Base-by-base conservation (phyloP, 163 green algal species). In the Scenedesmus sp. region DNA sequence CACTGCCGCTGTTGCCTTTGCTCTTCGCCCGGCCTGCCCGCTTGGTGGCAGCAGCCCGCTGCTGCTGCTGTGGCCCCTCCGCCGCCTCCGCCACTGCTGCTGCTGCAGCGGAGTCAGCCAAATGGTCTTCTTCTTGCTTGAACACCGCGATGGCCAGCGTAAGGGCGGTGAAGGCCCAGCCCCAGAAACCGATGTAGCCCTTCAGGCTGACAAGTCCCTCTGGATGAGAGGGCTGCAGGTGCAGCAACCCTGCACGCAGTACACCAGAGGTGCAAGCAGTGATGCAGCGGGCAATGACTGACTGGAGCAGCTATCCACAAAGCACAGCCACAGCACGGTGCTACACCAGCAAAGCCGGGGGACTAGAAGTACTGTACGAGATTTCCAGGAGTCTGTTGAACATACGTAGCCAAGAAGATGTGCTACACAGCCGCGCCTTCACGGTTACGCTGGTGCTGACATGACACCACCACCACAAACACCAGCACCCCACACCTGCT, bases 131-230 rank as follows among this genome's bases (percentile, higher is more conserved):
- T 83, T 99, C 97, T 1, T 81, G 59, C 76, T 97, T 97, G 43
- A 97, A 85, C 2, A 97, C n/a, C 5, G 94, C 94, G 2, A 99
- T 93, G 33, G 84, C 86, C 20, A 95, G 20, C 0, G 98, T 99
- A 53, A 97, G 92, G 1, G 94, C 51, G 0, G 95, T 89, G 84
- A 98, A 99, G 0, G 95, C 88, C 89, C 89, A 96, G 73, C 97
- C 97, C 97, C 97, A 99, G 86, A 98, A 97, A 1, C 92, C 91
- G n/a, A 99, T 91, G 94, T 99, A 99, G 2, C 85, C 90, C 0
- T 78, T 89, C 72, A 99, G 91, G 10, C 91, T 95, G 24, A 98
- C 76, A 2, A 97, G 61, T 1, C 78, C 83, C 30, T 85, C 43
- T 7, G 22, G 33, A 10, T 76, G 65, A 12, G 42, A 53, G 5